Base-by-base conservation (phyloP, 345 rosid genomes). In the Euphorbia peplus region DNA sequence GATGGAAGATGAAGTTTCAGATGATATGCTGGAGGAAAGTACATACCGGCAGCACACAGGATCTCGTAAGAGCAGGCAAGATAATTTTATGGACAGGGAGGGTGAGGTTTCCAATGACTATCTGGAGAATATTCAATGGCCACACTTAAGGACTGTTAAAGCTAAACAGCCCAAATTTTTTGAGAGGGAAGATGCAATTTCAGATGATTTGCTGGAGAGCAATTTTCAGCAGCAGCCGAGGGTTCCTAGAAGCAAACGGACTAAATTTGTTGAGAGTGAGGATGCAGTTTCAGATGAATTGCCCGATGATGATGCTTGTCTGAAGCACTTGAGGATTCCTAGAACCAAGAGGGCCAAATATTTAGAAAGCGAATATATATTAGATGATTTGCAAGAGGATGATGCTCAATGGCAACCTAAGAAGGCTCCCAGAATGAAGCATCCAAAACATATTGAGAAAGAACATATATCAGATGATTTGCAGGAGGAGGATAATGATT, bases 61-160 rank as follows among this genome's bases (percentile, higher is more conserved):
- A 66, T 58, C 68, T 67, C 73, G 28, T 39, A 54, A 62, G 67
- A 77, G 73, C 67, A 73, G 73, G 69, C 57, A 39, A 50, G 70
- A 78, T 18, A 75, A 70, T 57, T 64, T 48, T 73, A 54, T 57
- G 52, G 92, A 67, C 53, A 72, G 69, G 67, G 86, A 78, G 64
- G 71, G 77, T 82, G 87, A 68, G 68, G 70, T 64, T 60, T 92
- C 89, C 8, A 85, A 85, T 59, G 87, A 85, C 77, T 84, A 11
- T 61, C 69, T 52, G 66, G 77, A 78, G 41, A 58, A 32, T 54
- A 56, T 65, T 68, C 73, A 61, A 60, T 72, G 21, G 71, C 78
- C 60, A 72, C 61, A 48, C 44, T 70, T 64, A 54, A 78, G 85
- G 69, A 30, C 73, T 41, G 64, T 67, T 11, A 67, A 71, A 72